Conservation (phyloP, 2,329 filamentous ascomycete species). For the Penicillium sp. region DNA sequence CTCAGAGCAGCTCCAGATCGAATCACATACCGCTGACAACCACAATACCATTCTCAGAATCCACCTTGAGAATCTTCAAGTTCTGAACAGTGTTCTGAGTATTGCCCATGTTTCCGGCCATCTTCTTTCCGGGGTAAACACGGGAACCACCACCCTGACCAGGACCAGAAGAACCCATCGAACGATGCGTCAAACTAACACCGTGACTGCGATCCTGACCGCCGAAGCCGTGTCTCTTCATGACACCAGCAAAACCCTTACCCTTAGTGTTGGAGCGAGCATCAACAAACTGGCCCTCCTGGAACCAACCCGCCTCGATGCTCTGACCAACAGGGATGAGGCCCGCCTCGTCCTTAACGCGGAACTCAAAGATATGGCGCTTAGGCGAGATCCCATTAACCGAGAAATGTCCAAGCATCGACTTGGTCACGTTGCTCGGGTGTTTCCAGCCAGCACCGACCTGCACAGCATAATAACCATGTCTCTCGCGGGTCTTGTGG, state of each 20-base stretch:
- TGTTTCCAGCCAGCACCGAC: slow-evolving; percentile 75
- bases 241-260: slow-evolving; percentile 93
- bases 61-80: slow-evolving; percentile 81
- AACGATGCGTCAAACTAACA: slow-evolving; percentile 90
- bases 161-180: slow-evolving; percentile 84
- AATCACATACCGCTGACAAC: slow-evolving; percentile 69
- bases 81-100: slow-evolving; percentile 88
- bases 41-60: slow-evolving; percentile 81
- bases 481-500: slow-evolving; percentile 73
- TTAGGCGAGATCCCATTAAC: slow-evolving; percentile 79
- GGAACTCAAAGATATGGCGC: slow-evolving; percentile 79
- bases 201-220: slow-evolving; percentile 93
- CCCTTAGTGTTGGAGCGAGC: slow-evolving; percentile 74
- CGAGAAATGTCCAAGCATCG: slow-evolving; percentile 85
- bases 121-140: slow-evolving; percentile 94
- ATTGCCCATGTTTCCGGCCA: slow-evolving; percentile 94
- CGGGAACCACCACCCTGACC: slow-evolving; percentile 89
- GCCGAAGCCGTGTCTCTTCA: slow-evolving; percentile 90
- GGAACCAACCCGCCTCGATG: slow-evolving; percentile 86
- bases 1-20: neutral
- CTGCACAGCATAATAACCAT: slow-evolving; percentile 95
- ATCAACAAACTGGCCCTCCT: slow-evolving; percentile 86
- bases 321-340: slow-evolving; percentile 71
- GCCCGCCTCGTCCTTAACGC: slow-evolving; percentile 70
- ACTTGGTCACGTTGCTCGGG: slow-evolving; percentile 72